These are phyloP conservation scores for Cercospora nicotianae DNA, from an alignment of 2,329 filamentous ascomycete species.

Conservation along the genomic window DNA sequence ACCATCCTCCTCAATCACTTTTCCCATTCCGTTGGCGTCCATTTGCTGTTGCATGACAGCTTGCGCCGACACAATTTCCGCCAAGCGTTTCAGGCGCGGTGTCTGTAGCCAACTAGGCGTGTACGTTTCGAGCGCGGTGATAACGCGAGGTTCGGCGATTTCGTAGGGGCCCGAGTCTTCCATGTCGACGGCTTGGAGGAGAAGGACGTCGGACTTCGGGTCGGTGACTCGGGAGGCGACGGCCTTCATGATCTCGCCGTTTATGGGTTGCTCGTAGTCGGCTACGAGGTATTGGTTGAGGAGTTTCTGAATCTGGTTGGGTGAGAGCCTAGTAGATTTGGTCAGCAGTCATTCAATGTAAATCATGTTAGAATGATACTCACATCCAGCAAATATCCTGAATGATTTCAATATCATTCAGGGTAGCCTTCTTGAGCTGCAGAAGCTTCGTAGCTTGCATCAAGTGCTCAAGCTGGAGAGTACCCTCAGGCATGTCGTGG, in stretches of 20 bases:
- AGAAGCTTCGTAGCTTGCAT: constrained; percentile 99
- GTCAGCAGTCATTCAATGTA: constrained; percentile 19
- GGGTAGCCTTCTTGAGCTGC: constrained; percentile 96
- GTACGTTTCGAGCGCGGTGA: constrained; percentile 95
- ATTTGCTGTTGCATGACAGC: constrained; percentile 74
- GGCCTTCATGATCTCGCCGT: constrained; percentile 99
- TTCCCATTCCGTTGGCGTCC: constrained; percentile 35
- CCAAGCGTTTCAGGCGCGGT: constrained; percentile 86
- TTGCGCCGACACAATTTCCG: constrained; percentile 97
- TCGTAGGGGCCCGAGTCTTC: constrained; percentile 98
- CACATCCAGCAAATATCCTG: constrained; percentile 99
- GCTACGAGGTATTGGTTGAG: constrained; percentile 98
- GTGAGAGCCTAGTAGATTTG: constrained; percentile 73
- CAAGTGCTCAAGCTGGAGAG: constrained; percentile 92
- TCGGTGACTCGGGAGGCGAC: constrained; percentile 95
- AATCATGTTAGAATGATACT: constrained; percentile 46
- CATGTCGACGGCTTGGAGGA: constrained; percentile 95
- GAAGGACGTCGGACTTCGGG: constrained; percentile 86
- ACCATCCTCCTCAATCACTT: constrained; percentile 30
- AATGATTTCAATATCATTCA: constrained; percentile 99
- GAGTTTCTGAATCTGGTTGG: constrained; percentile 98
- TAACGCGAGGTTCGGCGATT: constrained; percentile 93
- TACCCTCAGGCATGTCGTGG: constrained; percentile 98
- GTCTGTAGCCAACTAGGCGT: constrained; percentile 98
- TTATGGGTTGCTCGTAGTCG: constrained; percentile 98